Base-by-base conservation (phyloP, 1,284 basidiomycete genomes). In the Amylostereum chailletii region DNA sequence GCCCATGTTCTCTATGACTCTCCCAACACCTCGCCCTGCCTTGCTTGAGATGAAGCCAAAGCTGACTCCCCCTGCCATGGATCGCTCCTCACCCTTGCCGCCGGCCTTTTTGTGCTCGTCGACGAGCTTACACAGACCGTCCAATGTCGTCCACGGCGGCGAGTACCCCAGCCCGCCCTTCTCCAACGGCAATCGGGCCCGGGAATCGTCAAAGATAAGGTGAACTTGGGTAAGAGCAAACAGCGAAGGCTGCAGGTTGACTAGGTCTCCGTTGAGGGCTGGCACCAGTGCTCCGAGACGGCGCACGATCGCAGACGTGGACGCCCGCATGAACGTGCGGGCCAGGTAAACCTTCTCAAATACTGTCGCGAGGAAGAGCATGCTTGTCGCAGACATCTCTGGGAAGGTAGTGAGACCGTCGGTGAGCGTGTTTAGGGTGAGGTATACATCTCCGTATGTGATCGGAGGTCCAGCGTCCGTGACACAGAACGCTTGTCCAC, bases 191-290 rank as follows among this genome's bases (percentile, higher is more conserved):
- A 75, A 60, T 1, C 82, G 72, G 11, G 86, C 85, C 32, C 79
- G 74, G 9, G 81, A 78, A 59, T 86, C 83, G 54, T 86, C 81
- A 56, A 86, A 84, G 41, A 86, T 70, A 44, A 86, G 64, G 57
- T 88, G 86, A 5, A 83, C 68, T 44, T 68, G 68, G 4, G 73
- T 75, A n/a, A 89, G 69, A 7, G 71, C 68, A 61, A 81, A 86
- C 37, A 85, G 65, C 1, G 84, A 70, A 1, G 86, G 84, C 58
- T 88, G 86, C 29, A 89, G 67, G 59, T 79, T 81, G 40, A 83
- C 58, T 8, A 83, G 57, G 51, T 82, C 80, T 36, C 76, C 74
- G 19, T 61, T 61, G 30, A 85, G 55, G 1, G 67, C 54, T 1
- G 82, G 82, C 36, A 86, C 55, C 37, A 73, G 49, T 42, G 58